phyloP scores from a whole-genome alignment of 306 rosid genomes.

The Prinsepia uniflora region DNA sequence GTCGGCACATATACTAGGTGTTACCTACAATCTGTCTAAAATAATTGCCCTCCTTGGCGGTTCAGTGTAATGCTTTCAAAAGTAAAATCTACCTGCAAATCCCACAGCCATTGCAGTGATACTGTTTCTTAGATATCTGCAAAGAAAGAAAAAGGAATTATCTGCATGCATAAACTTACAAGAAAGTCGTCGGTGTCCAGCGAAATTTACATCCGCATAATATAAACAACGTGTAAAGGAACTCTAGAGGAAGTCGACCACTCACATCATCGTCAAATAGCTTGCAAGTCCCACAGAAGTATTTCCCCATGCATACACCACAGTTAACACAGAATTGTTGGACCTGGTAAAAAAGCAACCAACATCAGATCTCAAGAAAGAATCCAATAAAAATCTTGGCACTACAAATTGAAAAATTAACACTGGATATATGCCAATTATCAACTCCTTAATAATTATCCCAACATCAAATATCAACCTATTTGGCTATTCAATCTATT shows the following conservation, averaged over 20 bases:
- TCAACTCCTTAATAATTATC: background rate
- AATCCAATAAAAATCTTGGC: background rate
- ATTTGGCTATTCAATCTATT: background rate
- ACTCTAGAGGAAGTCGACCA: background rate
- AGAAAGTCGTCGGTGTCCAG: background rate
- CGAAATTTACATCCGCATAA: background rate
- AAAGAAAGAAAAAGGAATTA: constrained; percentile 2
- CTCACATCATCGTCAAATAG: constrained; percentile 89
- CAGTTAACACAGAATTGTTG: constrained; percentile 70
- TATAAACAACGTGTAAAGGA: background rate
- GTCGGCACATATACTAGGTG: background rate
- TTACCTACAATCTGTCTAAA: background rate
- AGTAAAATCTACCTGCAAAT: constrained; percentile 66
- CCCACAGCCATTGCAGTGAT: constrained; percentile 84
- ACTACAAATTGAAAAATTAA: background rate
- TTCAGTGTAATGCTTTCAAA: background rate
- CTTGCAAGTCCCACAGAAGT: constrained; percentile 77
- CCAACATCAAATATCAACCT: background rate
- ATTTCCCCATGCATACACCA: constrained; percentile 84
- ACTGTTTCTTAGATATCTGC: constrained; percentile 74
- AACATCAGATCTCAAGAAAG: constrained; percentile 17
- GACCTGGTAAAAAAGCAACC: constrained; percentile 50
- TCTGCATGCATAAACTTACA: constrained; percentile 1
- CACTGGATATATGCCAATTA: background rate
- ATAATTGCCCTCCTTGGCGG: background rate